phyloP scores from a whole-genome alignment of 305 asterid species.

The Fraxinus sp. region DNA sequence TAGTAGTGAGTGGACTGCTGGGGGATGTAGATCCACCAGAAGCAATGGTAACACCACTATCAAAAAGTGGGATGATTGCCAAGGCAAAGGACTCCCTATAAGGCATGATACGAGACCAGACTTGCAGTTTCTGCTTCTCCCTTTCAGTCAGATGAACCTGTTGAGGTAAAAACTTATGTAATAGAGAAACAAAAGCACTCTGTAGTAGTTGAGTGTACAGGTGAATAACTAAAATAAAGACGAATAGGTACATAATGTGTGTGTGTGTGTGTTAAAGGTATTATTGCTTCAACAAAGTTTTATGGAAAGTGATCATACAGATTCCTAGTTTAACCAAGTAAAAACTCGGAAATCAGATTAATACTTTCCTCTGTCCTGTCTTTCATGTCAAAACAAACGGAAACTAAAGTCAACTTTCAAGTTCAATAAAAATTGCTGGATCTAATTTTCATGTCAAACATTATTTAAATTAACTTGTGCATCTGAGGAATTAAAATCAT shows the following conservation, averaged over 20 bases:
- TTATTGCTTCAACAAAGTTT: constrained; percentile 1
- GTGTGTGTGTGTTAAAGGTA: neutral
- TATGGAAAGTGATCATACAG: neutral
- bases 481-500: constrained; percentile 16
- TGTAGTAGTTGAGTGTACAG: constrained; percentile 10
- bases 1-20: constrained; percentile 87
- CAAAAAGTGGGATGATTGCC: constrained; percentile 98
- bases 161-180: constrained; percentile 23
- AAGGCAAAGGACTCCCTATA: constrained; percentile 93
- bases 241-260: constrained; percentile 10
- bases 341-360: constrained; percentile 19
- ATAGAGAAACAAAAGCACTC: constrained; percentile 10
- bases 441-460: constrained; percentile 15
- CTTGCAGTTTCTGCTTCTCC: constrained; percentile 97
- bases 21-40: constrained; percentile 93
- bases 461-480: neutral
- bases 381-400: constrained; percentile 21
- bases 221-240: constrained; percentile 21
- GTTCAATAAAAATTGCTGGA: constrained; percentile 3
- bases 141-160: constrained; percentile 93
- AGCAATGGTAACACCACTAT: constrained; percentile 69
- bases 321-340: constrained; percentile 13
- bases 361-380: constrained; percentile 17
- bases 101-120: constrained; percentile 98
- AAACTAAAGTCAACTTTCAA: constrained; percentile 3